Conservation (phyloP, 805 yeast genomes). For the Lipomyces orientalis region DNA sequence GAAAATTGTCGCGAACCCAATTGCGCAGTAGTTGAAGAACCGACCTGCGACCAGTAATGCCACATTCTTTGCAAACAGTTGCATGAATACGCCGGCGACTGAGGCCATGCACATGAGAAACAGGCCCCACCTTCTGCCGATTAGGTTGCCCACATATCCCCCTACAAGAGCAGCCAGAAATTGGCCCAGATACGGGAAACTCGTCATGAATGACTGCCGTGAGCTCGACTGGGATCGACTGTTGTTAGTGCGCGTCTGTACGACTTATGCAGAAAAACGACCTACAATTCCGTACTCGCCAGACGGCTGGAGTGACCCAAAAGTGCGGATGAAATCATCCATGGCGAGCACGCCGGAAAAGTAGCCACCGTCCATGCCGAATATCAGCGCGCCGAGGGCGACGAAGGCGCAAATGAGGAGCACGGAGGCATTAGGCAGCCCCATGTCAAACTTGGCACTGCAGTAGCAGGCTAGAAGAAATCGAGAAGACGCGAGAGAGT, state of each 20-base stretch:
- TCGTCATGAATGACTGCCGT: slow-evolving; percentile 8
- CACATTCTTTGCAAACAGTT: not conserved
- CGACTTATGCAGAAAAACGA: too few relatives aligned
- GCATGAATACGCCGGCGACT: not conserved
- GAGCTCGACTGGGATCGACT: not conserved
- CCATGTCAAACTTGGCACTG: not conserved
- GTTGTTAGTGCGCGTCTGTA: not conserved
- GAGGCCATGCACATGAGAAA: not conserved
- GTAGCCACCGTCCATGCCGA: slow-evolving; percentile 21
- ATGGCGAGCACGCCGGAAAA: slow-evolving; percentile 20
- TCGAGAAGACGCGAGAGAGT: too few relatives aligned
- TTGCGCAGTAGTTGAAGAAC: slow-evolving; percentile 40
- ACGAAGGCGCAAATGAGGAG: slow-evolving; percentile 13
- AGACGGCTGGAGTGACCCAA: slow-evolving; percentile 2
- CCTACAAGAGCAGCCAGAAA: not conserved
- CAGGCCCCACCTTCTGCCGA: slow-evolving; percentile 1
- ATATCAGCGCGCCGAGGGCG: slow-evolving; percentile 20
- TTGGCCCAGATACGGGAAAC: not conserved
- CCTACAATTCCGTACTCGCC: not conserved
- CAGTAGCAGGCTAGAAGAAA: too few relatives aligned
- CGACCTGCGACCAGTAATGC: slow-evolving; percentile 6
- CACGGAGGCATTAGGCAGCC: slow-evolving; percentile 2
- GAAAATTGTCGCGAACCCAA: slow-evolving; percentile 76
- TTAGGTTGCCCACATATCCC: not conserved
- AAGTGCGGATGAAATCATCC: slow-evolving; percentile 11